Evolutionary conservation across 345 rosid species (phyloP), one percentile per base, ranked within the genome.

Genomic region (Salix suchowensis): DNA sequence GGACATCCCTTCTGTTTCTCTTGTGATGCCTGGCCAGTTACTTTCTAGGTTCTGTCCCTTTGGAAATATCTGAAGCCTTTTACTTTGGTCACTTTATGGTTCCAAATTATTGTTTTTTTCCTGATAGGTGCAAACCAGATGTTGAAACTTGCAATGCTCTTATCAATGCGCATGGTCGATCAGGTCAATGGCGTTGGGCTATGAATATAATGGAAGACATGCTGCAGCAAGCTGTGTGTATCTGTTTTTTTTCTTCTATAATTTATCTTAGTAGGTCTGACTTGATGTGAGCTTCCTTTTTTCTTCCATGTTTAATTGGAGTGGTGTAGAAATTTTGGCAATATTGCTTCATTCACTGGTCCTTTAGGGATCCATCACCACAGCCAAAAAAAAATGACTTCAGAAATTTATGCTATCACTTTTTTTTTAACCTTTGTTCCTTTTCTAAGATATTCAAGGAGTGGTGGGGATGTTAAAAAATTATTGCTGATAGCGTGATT

Each of bases 141-240:
- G 89, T 85, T 58, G 95, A 92, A 82, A 94, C 97, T 58, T 94
- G 90, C 79, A 86, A 92, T 82, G 97, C 98, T 78, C 93, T 94
- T 50, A 92, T 92, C 76, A 86, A 88, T 80, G 97, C 94, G 23
- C 98, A 94, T 84, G 98, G 97, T 74, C 89, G 93, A 73, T 83
- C 88, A 16, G 94, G 97, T 77, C 97, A 94, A 68, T 92, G 97
- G 97, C 97, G 97, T 40, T 94, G 98, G 98, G 95, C 97, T 21
- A 85, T 89, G 91, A 94, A 94, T 85, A 91, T 92, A 75, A 83
- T 90, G 93, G 92, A 91, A 24, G 97, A 92, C 78, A 92, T 94
- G 97, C 86, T 92, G 68, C 89, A 86, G 9, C 86, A 84, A 78
- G 92, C 97, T 91, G 98, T 94, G 86, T 80, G 97, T 91, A 87